These are phyloP conservation scores for Atkinsonella hypoxylon DNA, from an alignment of 2,329 filamentous ascomycete species.

Conservation along the genomic window DNA sequence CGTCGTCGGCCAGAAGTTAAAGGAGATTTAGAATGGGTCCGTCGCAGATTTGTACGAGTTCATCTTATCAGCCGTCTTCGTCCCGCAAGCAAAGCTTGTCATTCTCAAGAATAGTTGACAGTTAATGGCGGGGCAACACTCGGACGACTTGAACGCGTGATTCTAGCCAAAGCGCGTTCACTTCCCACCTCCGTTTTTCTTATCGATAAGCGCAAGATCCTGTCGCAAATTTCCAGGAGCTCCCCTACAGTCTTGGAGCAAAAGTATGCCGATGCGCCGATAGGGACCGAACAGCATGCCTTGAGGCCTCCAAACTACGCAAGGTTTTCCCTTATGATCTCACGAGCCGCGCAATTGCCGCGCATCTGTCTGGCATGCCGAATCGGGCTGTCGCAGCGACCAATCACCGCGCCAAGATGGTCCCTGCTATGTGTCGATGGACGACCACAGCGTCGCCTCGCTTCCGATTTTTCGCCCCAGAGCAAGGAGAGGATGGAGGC, in stretches of 20 bases:
- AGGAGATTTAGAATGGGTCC: neutral
- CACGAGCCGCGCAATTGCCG: slow-evolving; percentile 20
- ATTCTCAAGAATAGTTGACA: too few species aligned
- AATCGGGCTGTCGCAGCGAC: slow-evolving; percentile 16
- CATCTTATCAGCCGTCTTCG: slow-evolving; percentile 21
- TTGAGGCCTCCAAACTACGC: neutral
- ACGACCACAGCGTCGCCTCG: slow-evolving; percentile 11
- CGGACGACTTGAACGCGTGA: neutral
- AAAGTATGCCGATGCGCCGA: neutral
- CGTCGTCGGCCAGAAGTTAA: slow-evolving; percentile 12
- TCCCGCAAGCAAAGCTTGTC: slow-evolving; percentile 10
- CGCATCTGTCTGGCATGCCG: slow-evolving; percentile 24
- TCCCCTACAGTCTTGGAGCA: neutral
- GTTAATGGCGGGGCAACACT: neutral
- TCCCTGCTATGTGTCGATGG: slow-evolving; percentile 6
- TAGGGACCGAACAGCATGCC: neutral
- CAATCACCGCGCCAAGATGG: slow-evolving; percentile 2
- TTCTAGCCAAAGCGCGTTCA: neutral
- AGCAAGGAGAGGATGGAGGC: slow-evolving; percentile 15
- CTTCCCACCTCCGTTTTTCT: neutral
- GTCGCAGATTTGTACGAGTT: neutral
- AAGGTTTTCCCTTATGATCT: slow-evolving; percentile 20
- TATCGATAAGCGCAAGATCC: slow-evolving; percentile 6
- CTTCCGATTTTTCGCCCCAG: slow-evolving; percentile 13
- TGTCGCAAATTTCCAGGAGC: slow-evolving; percentile 4